Conservation (phyloP, 139 green algal species). For the Closterium sp. region DNA sequence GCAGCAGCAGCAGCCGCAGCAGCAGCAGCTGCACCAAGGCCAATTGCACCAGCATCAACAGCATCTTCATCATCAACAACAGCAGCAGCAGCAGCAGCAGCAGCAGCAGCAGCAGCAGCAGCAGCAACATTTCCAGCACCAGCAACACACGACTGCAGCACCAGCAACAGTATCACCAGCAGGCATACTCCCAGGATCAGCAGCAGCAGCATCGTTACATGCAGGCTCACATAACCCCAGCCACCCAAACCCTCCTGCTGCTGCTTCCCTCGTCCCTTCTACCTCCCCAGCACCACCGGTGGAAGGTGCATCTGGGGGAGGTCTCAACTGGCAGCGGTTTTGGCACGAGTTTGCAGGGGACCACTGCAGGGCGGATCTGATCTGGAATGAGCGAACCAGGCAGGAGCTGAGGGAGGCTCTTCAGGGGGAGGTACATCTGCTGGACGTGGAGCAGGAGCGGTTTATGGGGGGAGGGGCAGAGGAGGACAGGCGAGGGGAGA, state of each 20-base stretch:
- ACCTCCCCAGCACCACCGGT: background rate
- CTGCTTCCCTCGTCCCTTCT: too few species aligned
- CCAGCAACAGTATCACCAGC: background rate
- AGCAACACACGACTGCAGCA: background rate
- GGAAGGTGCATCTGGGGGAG: background rate
- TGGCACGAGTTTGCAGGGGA: constrained; percentile 31
- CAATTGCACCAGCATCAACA: too few species aligned
- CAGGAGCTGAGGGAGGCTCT: constrained; percentile 82
- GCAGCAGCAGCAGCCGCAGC: background rate
- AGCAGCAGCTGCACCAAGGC: too few species aligned
- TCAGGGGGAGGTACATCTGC: constrained; percentile 39
- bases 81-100: too few species aligned
- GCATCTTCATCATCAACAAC: too few species aligned
- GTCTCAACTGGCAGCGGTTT: constrained; percentile 35
- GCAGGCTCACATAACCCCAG: background rate
- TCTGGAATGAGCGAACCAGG: constrained; percentile 84
- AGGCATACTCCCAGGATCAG: background rate
- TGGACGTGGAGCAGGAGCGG: constrained; percentile 33
- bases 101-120: background rate
- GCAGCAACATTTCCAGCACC: background rate
- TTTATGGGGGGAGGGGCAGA: background rate
- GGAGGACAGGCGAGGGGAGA: background rate
- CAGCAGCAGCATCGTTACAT: background rate
- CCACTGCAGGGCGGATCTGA: constrained; percentile 57
- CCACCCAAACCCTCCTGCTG: background rate